Evolutionary conservation across 257 asterid species (phyloP), one percentile per base, ranked within the genome.

Genomic region (Knoxia roxburghii): DNA sequence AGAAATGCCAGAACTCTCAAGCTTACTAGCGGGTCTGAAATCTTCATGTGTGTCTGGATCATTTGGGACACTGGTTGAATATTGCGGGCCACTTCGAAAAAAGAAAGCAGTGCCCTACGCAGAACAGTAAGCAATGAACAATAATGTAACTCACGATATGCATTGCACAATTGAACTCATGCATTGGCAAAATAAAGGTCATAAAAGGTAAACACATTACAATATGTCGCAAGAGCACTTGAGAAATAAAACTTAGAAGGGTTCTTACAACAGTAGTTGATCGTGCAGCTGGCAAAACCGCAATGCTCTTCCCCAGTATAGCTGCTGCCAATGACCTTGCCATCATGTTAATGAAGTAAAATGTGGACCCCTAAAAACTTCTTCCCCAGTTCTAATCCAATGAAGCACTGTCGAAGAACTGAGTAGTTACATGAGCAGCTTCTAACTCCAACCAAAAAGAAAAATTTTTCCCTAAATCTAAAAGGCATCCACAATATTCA

Each of bases 11-110:
- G 97, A 84, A 63, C 69, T 75, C 68, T 80, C 88, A 73, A 73
- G 32, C 76, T 90, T 93, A 75, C 80, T 81, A 1, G 92, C 74
- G 60, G 97, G 96, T 72, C 69, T 75, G 75, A 93, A 88, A 78
- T 93, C 99, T 72, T 88, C 96, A 55, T 88, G 97, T 0, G 92
- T 93, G 73, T 86, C 98, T 29, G 95, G 83, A 71, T 92, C 96
- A 84, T 75, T 73, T 51, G 95, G 91, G 67, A 72, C 82, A 55
- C 79, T 49, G 9, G 89, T 82, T 51, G 91, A 90, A 67, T 79
- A 86, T 37, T 73, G 79, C 63, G 37, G 60, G 27, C 76, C 69
- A 64, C 82, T 72, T 49, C 48, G 85, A 72, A 72, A 80, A 61
- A 85, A 73, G 65, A 80, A 82, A 24, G 81, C 69, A 68, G 89